Conservation (phyloP, 495 filamentous ascomycete species). For the Beverwykella pulmonaria region DNA sequence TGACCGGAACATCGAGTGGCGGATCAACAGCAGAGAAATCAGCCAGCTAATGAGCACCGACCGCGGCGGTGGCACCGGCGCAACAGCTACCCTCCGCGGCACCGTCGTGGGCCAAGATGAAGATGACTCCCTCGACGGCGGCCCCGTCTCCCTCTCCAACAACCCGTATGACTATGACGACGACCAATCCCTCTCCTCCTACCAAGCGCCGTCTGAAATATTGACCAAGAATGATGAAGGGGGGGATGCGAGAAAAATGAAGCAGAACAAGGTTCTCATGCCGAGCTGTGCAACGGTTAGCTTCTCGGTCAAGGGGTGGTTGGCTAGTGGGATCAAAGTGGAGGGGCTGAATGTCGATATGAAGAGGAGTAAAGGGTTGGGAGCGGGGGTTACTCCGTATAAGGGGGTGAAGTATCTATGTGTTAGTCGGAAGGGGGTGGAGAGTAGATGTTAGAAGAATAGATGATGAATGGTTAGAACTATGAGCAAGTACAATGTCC, state of each 20-base stretch:
- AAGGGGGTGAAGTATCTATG: slow-evolving; percentile 98
- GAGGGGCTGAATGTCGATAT: slow-evolving; percentile 83
- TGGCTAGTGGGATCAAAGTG: slow-evolving; percentile 90
- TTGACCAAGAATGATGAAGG: slow-evolving; percentile 41
- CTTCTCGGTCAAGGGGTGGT: slow-evolving; percentile 92
- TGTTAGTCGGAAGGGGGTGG: slow-evolving; percentile 81
- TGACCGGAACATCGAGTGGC: slow-evolving; percentile 80
- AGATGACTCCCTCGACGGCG: slow-evolving; percentile 52
- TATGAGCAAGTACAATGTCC: too few relatives aligned
- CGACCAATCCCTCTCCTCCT: slow-evolving; percentile 42
- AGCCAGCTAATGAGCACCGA: slow-evolving; percentile 45
- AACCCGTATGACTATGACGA: slow-evolving; percentile 53
- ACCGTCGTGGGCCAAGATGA: slow-evolving; percentile 71
- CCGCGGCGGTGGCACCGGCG: slow-evolving; percentile 54
- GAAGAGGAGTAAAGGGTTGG: slow-evolving; percentile 83
- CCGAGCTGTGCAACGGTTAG: slow-evolving; percentile 82
- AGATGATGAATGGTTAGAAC: not conserved
- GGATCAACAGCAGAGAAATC: slow-evolving; percentile 70
- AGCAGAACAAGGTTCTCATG: slow-evolving; percentile 83
- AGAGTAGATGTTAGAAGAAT: slow-evolving; percentile 59
- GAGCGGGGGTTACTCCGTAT: slow-evolving; percentile 88
- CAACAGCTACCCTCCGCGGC: slow-evolving; percentile 74
- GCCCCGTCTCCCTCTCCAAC: slow-evolving; percentile 3
- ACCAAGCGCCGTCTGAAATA: slow-evolving; percentile 48
- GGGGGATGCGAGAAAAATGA: slow-evolving; percentile 57